Conservation (phyloP, 192 early-diverging fungal species). For the Glomus cerebriforme region DNA sequence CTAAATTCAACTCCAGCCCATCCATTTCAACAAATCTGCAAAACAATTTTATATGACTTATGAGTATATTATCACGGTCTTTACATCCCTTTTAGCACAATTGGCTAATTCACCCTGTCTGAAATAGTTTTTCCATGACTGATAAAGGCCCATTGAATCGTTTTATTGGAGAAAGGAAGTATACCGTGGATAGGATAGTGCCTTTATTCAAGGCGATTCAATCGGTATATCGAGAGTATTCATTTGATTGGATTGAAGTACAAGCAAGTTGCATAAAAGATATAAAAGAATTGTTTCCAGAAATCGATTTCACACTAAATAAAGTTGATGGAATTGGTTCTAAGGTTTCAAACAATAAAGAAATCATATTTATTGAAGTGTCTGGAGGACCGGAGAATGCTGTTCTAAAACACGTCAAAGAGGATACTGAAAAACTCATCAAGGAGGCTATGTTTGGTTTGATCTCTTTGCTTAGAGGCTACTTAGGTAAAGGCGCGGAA, state of each 20-base stretch:
- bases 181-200: slow-evolving; percentile 19
- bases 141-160: slow-evolving; percentile 12
- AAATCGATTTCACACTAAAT: slow-evolving; percentile 23
- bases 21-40: slow-evolving; percentile 13
- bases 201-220: slow-evolving; percentile 26
- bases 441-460: slow-evolving; percentile 30
- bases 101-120: slow-evolving; percentile 7
- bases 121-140: slow-evolving; percentile 15
- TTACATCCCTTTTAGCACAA: not conserved
- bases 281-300: slow-evolving; percentile 16
- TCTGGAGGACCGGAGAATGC: slow-evolving; percentile 6
- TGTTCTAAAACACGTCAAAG: slow-evolving; percentile 9
- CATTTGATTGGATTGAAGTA: slow-evolving; percentile 30
- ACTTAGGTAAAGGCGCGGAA: slow-evolving; percentile 21
- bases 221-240: slow-evolving; percentile 18
- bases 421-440: slow-evolving; percentile 27
- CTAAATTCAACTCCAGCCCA: not conserved
- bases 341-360: slow-evolving; percentile 24
- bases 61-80: not conserved
- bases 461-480: slow-evolving; percentile 19
- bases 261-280: slow-evolving; percentile 5
- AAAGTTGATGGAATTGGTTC: slow-evolving; percentile 28
- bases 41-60: slow-evolving; percentile 23
- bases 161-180: slow-evolving; percentile 18
- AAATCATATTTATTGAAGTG: slow-evolving; percentile 15